These are phyloP conservation scores for Cladophialophora chaetospira DNA, from an alignment of 2,329 filamentous ascomycete species.

Conservation along the genomic window DNA sequence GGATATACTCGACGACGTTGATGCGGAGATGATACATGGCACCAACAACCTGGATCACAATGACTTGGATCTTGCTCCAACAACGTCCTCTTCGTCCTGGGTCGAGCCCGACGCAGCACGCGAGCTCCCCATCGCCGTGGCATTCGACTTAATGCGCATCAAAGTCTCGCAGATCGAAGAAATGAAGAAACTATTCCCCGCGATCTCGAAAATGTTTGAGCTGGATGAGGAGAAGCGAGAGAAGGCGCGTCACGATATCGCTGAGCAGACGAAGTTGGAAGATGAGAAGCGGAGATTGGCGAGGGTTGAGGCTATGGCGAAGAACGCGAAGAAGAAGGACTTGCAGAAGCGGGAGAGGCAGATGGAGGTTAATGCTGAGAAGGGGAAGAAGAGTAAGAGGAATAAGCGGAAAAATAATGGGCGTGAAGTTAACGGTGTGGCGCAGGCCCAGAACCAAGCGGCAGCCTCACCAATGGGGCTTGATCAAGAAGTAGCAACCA, in stretches of 20 bases:
- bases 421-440: neutral
- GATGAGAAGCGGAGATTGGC: slow-evolving; percentile 2
- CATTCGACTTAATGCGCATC: slow-evolving; percentile 67
- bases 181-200: slow-evolving; percentile 59
- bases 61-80: slow-evolving; percentile 8
- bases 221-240: slow-evolving; percentile 36
- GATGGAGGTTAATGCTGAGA: slow-evolving; percentile 23
- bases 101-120: slow-evolving; percentile 22
- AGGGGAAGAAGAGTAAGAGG: slow-evolving; percentile 27
- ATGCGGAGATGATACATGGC: slow-evolving; percentile 24
- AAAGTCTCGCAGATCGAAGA: slow-evolving; percentile 60
- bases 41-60: neutral
- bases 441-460: neutral
- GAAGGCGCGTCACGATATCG: slow-evolving; percentile 14
- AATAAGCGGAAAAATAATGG: neutral
- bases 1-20: slow-evolving; percentile 34
- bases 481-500: neutral
- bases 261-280: slow-evolving; percentile 8
- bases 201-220: slow-evolving; percentile 56
- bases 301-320: slow-evolving; percentile 12
- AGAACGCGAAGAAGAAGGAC: slow-evolving; percentile 12
- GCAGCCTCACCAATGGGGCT: neutral
- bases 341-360: neutral
- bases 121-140: slow-evolving; percentile 58
- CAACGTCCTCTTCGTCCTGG: slow-evolving; percentile 6